Evolutionary conservation across 495 filamentous ascomycete species (phyloP).

Genomic region (Annulohypoxylon stygium): DNA sequence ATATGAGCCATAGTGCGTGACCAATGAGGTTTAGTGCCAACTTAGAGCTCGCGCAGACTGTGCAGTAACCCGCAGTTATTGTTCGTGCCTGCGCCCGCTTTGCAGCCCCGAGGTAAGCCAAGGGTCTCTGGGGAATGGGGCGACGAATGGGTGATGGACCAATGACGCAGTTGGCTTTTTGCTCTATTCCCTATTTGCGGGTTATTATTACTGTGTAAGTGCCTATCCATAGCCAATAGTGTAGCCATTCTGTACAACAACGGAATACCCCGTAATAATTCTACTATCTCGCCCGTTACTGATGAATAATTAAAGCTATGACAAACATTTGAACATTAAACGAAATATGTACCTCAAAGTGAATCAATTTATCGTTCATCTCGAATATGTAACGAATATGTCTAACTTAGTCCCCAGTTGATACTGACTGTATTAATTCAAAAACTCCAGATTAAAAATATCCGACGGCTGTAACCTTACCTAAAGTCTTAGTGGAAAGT

Average conservation of each 20-base stretch:
- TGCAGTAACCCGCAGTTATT: slow-evolving; percentile 3
- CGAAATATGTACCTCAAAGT: slow-evolving; percentile 1
- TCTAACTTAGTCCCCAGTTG: background rate
- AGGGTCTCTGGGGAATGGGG: slow-evolving; percentile 18
- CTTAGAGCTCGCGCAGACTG: background rate
- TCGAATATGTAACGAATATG: slow-evolving; percentile 7
- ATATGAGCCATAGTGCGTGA: slow-evolving; percentile 15
- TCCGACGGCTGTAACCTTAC: slow-evolving; percentile 15
- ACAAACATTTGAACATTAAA: slow-evolving; percentile 5
- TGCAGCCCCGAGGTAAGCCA: slow-evolving; percentile 17
- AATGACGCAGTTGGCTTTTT: slow-evolving; percentile 16
- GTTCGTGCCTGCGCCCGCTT: slow-evolving; percentile 30
- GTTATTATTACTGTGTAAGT: background rate
- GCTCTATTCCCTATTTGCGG: background rate
- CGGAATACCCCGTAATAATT: background rate
- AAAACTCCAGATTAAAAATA: slow-evolving; percentile 1
- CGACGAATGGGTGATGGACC: background rate
- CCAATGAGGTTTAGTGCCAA: slow-evolving; percentile 41
- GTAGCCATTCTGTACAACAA: background rate
- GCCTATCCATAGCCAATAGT: background rate
- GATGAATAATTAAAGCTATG: slow-evolving; percentile 13
- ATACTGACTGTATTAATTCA: too few relatives aligned
- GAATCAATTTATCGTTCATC: slow-evolving; percentile 9
- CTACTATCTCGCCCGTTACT: background rate
- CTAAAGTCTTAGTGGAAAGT: background rate